Base-by-base conservation (phyloP, 495 filamentous ascomycete genomes). In the Penicillium canariense region DNA sequence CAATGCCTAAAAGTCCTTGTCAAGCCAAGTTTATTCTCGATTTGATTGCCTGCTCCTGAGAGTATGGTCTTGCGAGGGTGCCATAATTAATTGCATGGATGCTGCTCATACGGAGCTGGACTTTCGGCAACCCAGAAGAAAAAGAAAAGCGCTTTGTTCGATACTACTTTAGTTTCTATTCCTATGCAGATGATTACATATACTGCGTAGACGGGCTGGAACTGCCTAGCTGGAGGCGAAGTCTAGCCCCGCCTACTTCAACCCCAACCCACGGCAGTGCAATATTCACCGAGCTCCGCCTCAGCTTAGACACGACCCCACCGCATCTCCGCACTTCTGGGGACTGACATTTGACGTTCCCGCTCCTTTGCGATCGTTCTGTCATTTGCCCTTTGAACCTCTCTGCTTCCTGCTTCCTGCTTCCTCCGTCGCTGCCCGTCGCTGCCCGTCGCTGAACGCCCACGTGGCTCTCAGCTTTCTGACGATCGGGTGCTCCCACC, bases 271-370 rank as follows among this genome's bases (percentile, higher is more conserved):
- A n/a, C n/a, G n/a, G n/a, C n/a, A n/a, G n/a, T 40, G 27, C 27
- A 23, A 48, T 48, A 32, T 48, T 51, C 48, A 51, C 36, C 36
- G 36, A 51, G 36, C 30, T 32, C 25, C 36, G 49, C 36, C 43
- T 26, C 36, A 43, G 23, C 49, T 40, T 51, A 28, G 31, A 39
- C 25, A 3, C 5, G 36, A 51, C 49, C 49, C 49, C 47, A 35
- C 32, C 30, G 47, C 15, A 34, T 49, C 28, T 32, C 17, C 28
- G 44, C 44, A 32, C 20, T 34, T 34, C 14, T 48, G 46, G 48
- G 47, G 47, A 48, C 40, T n/a, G 17, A 11, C 20, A 43, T 10
- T 36, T 27, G 31, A 20, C 34, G n/a, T n/a, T n/a, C n/a, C n/a
- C n/a, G n/a, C n/a, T n/a, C n/a, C n/a, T n/a, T n/a, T n/a, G n/a